These are phyloP conservation scores for Senna siamea DNA, from an alignment of 306 rosid genomes.

Conservation along the genomic window DNA sequence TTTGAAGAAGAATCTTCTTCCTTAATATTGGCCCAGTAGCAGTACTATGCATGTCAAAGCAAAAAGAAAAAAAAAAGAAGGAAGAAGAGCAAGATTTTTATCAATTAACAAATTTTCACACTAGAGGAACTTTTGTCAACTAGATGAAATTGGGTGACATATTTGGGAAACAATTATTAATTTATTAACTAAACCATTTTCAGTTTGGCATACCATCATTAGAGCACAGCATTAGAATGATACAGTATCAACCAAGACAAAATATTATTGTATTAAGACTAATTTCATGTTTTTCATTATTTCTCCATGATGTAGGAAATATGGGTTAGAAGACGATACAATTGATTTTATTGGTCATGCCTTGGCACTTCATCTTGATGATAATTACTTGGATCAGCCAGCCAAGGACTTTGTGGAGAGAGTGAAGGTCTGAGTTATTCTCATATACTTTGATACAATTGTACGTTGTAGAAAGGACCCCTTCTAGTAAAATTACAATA, in stretches of 20 bases:
- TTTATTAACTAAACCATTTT: not conserved
- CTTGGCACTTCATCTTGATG: slow-evolving; percentile 79
- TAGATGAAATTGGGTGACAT: not conserved
- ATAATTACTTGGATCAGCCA: slow-evolving; percentile 72
- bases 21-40: not conserved
- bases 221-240: not conserved
- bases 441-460: not conserved
- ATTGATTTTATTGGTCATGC: slow-evolving; percentile 85
- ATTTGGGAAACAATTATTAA: not conserved
- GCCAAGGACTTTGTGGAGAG: slow-evolving; percentile 68
- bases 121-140: not conserved
- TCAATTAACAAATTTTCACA: not conserved
- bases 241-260: slow-evolving; percentile 2
- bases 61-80: too few species aligned
- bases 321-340: slow-evolving; percentile 82
- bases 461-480: not conserved
- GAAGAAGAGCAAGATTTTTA: too few species aligned
- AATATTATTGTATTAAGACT: not conserved
- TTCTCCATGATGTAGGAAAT: slow-evolving; percentile 57
- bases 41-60: slow-evolving; percentile 3
- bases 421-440: slow-evolving; percentile 59
- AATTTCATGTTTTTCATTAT: slow-evolving; percentile 13
- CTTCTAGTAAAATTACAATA: not conserved
- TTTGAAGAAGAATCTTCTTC: not conserved
- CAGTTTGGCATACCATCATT: not conserved